Evolutionary conservation across 306 rosid species (phyloP).

Genomic region (Pachyrhizus erosus): DNA sequence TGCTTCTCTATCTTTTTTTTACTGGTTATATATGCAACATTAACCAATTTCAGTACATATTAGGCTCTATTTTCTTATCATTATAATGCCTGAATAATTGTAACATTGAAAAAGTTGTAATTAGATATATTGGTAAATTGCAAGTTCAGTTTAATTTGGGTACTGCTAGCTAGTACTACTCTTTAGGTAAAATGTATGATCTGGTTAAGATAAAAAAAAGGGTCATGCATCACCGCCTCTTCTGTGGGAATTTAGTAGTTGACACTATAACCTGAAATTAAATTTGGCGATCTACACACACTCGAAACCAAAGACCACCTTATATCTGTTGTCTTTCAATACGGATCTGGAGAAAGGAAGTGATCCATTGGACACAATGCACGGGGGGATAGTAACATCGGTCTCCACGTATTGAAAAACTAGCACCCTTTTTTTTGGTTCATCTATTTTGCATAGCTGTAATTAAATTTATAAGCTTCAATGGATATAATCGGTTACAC

Average conservation of each 20-base stretch:
- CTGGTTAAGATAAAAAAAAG: neutral
- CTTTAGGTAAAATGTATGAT: neutral
- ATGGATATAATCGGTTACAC: neutral
- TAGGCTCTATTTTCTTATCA: neutral
- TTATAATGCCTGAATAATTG: neutral
- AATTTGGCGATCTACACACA: neutral
- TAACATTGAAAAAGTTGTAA: neutral
- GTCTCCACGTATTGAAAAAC: neutral
- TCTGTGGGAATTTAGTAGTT: neutral
- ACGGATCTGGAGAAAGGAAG: slow-evolving; percentile 2
- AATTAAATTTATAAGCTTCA: neutral
- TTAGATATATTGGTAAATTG: neutral
- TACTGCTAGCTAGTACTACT: neutral
- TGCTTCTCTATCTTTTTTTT: neutral
- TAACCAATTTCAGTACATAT: neutral
- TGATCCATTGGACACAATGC: neutral
- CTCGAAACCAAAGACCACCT: neutral
- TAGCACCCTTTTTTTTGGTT: neutral
- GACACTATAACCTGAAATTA: neutral
- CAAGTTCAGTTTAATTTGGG: neutral
- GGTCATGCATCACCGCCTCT: neutral
- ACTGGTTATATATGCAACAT: neutral
- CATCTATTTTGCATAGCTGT: neutral
- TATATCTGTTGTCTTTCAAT: neutral
- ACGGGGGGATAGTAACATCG: neutral